phyloP scores from a whole-genome alignment of 2,329 filamentous ascomycete genomes.

The Botrytis fragariae region DNA sequence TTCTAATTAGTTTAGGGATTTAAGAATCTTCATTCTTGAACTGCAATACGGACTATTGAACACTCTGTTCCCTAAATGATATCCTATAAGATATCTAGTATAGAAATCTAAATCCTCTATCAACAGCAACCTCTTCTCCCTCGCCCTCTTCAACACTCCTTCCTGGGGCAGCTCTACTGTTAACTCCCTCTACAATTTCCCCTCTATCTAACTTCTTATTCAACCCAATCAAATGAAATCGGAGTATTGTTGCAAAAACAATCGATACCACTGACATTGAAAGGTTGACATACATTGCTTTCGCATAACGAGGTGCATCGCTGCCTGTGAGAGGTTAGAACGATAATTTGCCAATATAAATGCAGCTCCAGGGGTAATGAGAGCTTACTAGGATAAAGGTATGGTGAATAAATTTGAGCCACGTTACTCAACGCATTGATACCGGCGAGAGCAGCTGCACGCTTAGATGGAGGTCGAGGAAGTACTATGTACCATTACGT shows the following conservation, averaged over 20 bases:
- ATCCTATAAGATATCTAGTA: not conserved
- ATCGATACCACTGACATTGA: conserved; percentile 63
- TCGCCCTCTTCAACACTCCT: conserved; percentile 6
- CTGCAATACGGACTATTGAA: too few species aligned
- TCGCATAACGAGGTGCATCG: conserved; percentile 15
- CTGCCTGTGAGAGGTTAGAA: not conserved
- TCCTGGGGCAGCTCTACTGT: not conserved
- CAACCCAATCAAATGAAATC: conserved; percentile 60
- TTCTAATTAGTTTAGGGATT: too few species aligned
- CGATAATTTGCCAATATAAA: not conserved
- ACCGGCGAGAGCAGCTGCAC: conserved; percentile 27
- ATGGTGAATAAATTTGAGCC: conserved; percentile 64
- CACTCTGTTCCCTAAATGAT: not conserved
- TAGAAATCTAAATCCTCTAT: conserved; percentile 15
- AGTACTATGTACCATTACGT: conserved; percentile 37
- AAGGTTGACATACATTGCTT: conserved; percentile 67
- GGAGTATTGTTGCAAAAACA: conserved; percentile 58
- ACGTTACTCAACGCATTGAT: conserved; percentile 47
- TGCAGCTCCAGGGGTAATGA: not conserved
- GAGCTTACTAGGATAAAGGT: conserved; percentile 43
- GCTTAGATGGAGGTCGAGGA: conserved; percentile 28
- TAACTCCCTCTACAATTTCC: conserved; percentile 46
- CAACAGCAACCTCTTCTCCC: conserved; percentile 15
- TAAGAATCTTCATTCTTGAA: too few species aligned
- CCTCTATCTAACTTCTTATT: conserved; percentile 70